These are phyloP conservation scores for Perkinsus chesapeaki DNA, from an alignment of 169 alveolate genomes.

Conservation along the genomic window DNA sequence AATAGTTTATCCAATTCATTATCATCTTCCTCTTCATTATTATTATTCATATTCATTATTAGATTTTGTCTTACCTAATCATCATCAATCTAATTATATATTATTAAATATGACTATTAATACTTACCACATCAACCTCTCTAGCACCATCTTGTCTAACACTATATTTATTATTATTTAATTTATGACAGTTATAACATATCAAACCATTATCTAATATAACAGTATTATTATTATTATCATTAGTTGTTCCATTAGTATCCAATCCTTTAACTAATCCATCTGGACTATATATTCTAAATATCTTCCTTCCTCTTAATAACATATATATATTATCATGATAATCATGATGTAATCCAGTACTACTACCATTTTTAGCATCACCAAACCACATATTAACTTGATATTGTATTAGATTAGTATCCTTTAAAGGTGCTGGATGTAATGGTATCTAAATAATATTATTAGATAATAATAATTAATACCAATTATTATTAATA, in stretches of 20 bases:
- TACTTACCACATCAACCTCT: neutral
- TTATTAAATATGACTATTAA: neutral
- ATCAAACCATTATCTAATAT: neutral
- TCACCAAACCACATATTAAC: conserved; percentile 31
- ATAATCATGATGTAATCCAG: conserved; percentile 38
- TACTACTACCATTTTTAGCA: conserved; percentile 18
- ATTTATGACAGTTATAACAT: neutral
- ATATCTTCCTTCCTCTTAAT: conserved; percentile 18
- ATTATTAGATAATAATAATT: neutral
- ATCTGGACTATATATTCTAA: conserved; percentile 24
- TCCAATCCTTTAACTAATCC: neutral
- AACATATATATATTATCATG: conserved; percentile 34
- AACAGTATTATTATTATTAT: neutral
- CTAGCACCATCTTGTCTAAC: neutral
- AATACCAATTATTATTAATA: neutral
- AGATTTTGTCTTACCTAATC: neutral
- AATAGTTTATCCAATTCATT: neutral
- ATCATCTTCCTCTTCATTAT: neutral
- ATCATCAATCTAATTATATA: neutral
- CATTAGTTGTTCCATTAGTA: neutral
- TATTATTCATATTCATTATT: neutral
- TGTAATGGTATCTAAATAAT: neutral
- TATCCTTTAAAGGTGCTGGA: neutral
- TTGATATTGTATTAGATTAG: conserved; percentile 15
- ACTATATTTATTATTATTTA: neutral